Evolutionary conservation across 768 basidiomycete species (phyloP).

Genomic region (Pholiota molesta): DNA sequence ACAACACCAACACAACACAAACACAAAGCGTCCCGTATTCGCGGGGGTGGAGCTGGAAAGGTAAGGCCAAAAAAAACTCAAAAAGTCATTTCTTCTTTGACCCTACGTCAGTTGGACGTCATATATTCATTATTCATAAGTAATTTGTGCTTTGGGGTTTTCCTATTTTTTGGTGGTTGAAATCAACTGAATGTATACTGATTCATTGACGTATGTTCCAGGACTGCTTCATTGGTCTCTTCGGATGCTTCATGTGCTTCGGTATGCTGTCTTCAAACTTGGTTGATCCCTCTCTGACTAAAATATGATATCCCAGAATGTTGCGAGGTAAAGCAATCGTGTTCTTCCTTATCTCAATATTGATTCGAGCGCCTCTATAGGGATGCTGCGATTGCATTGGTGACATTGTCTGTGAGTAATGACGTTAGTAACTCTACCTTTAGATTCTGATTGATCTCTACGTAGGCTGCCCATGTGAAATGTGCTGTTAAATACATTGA

Average conservation of each 20-base stretch:
- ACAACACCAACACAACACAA: slow-evolving; percentile 42
- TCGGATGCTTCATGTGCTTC: slow-evolving; percentile 75
- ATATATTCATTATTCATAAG: no score
- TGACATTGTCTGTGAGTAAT: slow-evolving; percentile 71
- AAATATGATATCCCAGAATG: slow-evolving; percentile 46
- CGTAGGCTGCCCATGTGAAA: slow-evolving; percentile 79
- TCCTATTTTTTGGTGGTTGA: background rate
- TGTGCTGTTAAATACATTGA: slow-evolving; percentile 55
- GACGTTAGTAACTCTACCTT: background rate
- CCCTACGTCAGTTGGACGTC: background rate
- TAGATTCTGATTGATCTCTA: background rate
- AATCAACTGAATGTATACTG: slow-evolving; percentile 1
- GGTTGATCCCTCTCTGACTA: background rate
- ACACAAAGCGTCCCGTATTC: slow-evolving; percentile 58
- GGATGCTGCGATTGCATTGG: slow-evolving; percentile 71
- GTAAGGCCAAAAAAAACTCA: slow-evolving; percentile 32
- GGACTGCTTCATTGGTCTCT: slow-evolving; percentile 69
- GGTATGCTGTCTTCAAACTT: slow-evolving; percentile 45
- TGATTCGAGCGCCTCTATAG: slow-evolving; percentile 32
- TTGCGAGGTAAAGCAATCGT: slow-evolving; percentile 56
- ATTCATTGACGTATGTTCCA: slow-evolving; percentile 25
- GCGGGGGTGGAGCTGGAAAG: slow-evolving; percentile 74
- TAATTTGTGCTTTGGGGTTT: slow-evolving; percentile 9
- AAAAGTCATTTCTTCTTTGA: background rate
- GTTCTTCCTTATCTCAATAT: background rate